Conservation (phyloP, 805 yeast genomes). For the Wilhelminamyces savonicus region DNA sequence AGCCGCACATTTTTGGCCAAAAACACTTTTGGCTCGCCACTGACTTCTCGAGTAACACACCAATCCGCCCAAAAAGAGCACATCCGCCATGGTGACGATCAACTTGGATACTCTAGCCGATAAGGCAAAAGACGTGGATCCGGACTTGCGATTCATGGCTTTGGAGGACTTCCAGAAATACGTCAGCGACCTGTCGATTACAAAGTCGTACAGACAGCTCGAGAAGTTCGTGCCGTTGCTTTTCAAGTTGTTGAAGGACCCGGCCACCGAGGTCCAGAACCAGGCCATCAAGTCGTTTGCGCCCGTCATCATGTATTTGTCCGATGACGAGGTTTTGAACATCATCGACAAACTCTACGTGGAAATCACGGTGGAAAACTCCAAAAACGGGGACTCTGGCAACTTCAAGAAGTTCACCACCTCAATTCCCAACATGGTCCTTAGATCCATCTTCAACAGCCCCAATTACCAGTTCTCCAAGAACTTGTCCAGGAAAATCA, state of each 20-base stretch:
- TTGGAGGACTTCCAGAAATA: constrained; percentile 60
- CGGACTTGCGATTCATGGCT: constrained; percentile 83
- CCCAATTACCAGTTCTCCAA: constrained; percentile 19
- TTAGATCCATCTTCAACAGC: constrained; percentile 35
- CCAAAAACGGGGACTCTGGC: constrained; percentile 8
- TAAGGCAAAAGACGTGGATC: constrained; percentile 60
- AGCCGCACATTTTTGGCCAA: too few relatives aligned
- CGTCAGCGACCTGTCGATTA: constrained; percentile 18
- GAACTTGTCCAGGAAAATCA: constrained; percentile 20
- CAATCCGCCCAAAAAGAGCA: too few relatives aligned
- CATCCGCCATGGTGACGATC: constrained; percentile 8
- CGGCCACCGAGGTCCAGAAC: constrained; percentile 65
- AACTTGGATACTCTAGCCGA: constrained; percentile 28
- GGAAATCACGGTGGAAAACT: constrained; percentile 11
- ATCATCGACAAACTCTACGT: constrained; percentile 24
- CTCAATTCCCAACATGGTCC: constrained; percentile 48
- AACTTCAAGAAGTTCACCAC: constrained; percentile 31
- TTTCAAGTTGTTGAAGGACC: constrained; percentile 47
- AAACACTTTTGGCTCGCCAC: too few relatives aligned
- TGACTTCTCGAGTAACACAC: too few relatives aligned
- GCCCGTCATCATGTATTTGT: constrained; percentile 36
- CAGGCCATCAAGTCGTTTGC: constrained; percentile 61
- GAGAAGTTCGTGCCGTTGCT: constrained; percentile 33
- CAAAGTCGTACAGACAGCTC: constrained; percentile 18
- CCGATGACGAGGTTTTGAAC: constrained; percentile 20